Evolutionary conservation across 2,329 filamentous ascomycete species (phyloP).

Genomic region (Ilyonectria sp.): DNA sequence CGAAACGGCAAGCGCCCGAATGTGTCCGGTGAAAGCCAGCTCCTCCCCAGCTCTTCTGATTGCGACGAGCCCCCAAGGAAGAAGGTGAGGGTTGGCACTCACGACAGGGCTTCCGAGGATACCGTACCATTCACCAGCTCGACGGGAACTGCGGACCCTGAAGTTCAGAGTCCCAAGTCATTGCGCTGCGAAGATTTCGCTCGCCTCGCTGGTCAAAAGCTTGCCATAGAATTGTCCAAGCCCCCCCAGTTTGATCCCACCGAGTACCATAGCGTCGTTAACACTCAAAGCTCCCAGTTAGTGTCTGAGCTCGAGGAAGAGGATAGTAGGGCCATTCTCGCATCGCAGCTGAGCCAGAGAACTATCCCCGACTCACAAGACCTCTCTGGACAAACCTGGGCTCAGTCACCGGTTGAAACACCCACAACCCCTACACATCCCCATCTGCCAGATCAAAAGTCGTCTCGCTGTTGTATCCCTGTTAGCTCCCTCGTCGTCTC

Average conservation of each 20-base stretch:
- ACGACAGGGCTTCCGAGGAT: constrained; percentile 49
- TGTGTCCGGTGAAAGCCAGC: constrained; percentile 29
- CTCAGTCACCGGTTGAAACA: constrained; percentile 29
- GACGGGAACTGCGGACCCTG: constrained; percentile 43
- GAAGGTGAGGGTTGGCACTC: constrained; percentile 38
- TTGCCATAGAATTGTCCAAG: constrained; percentile 52
- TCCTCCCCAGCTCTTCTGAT: constrained; percentile 34
- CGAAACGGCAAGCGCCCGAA: constrained; percentile 34
- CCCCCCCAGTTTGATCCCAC: constrained; percentile 51
- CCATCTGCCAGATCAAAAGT: constrained; percentile 18
- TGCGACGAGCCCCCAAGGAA: constrained; percentile 41
- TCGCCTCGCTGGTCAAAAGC: constrained; percentile 27
- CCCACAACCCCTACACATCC: constrained; percentile 17
- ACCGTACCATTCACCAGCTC: constrained; percentile 50
- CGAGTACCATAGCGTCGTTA: constrained; percentile 54
- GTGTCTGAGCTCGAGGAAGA: constrained; percentile 55
- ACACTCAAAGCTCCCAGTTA: constrained; percentile 47
- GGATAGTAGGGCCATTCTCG: constrained; percentile 51
- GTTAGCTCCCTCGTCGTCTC: constrained; percentile 34
- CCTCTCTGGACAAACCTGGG: constrained; percentile 45
- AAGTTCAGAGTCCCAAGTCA: constrained; percentile 36
- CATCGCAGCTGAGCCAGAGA: constrained; percentile 51
- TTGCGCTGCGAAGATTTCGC: constrained; percentile 28
- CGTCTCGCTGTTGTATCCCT: constrained; percentile 21
- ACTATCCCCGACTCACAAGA: constrained; percentile 64